Evolutionary conservation across 176 grass and related monocot species (phyloP).

Genomic region (Stipa capillata): DNA sequence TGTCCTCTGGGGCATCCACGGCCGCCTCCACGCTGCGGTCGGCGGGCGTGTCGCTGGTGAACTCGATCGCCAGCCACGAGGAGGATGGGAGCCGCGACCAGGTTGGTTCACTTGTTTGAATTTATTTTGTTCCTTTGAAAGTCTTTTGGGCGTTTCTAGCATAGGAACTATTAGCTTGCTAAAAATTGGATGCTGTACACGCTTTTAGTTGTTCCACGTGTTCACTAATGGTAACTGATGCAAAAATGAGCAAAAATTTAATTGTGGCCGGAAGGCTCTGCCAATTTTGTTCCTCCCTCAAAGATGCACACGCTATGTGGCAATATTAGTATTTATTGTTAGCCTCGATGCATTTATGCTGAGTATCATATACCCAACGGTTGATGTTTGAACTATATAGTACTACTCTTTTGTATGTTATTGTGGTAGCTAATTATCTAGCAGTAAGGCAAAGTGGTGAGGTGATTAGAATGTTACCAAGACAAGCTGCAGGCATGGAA

Average conservation of each 20-base stretch:
- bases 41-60: constrained; percentile 56
- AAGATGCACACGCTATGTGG: not conserved
- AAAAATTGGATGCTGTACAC: constrained; percentile 13
- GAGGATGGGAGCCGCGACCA: constrained; percentile 58
- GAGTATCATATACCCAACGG: not conserved
- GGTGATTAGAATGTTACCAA: not conserved
- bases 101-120: constrained; percentile 27
- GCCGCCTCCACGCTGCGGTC: constrained; percentile 67
- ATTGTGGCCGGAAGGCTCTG: not conserved
- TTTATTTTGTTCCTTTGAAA: too few species aligned
- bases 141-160: not conserved
- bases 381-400: not conserved
- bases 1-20: constrained; percentile 89
- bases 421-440: not conserved
- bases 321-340: not conserved
- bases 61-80: constrained; percentile 58
- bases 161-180: not conserved
- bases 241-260: constrained; percentile 20
- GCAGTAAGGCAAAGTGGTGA: not conserved
- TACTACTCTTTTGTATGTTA: not conserved
- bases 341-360: constrained; percentile 2
- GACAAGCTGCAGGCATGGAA: not conserved
- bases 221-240: constrained; percentile 9
- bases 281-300: not conserved
- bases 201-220: constrained; percentile 24